Evolutionary conservation across 192 early-diverging fungal species (phyloP).

Genomic region (Chytriomyces sp.): DNA sequence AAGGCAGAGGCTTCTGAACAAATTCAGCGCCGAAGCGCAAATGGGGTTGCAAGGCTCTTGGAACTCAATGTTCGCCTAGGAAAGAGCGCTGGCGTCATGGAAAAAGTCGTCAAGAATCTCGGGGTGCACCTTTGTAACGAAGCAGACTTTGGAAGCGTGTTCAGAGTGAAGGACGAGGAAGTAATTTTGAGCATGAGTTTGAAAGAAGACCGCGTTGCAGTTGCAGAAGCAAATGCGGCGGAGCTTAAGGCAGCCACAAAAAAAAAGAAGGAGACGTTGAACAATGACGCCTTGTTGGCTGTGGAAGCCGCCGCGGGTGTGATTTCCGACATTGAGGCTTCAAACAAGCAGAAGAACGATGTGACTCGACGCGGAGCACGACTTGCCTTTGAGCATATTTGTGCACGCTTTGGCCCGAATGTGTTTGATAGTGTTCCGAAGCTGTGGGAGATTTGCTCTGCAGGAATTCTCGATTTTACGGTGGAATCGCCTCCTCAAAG

Average conservation of each 20-base stretch:
- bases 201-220: slow-evolving; percentile 26
- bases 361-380: slow-evolving; percentile 48
- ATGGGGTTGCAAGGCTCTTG: slow-evolving; percentile 54
- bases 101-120: slow-evolving; percentile 89
- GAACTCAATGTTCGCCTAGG: slow-evolving; percentile 61
- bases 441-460: slow-evolving; percentile 65
- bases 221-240: slow-evolving; percentile 23
- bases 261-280: slow-evolving; percentile 29
- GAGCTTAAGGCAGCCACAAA: slow-evolving; percentile 29
- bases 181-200: slow-evolving; percentile 31
- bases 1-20: slow-evolving; percentile 63
- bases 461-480: slow-evolving; percentile 43
- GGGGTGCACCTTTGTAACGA: slow-evolving; percentile 84
- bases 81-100: slow-evolving; percentile 55
- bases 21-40: slow-evolving; percentile 60
- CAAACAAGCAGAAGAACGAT: slow-evolving; percentile 22
- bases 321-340: slow-evolving; percentile 19
- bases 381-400: slow-evolving; percentile 58
- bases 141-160: slow-evolving; percentile 43
- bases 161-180: slow-evolving; percentile 14
- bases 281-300: slow-evolving; percentile 5
- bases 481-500: slow-evolving; percentile 5
- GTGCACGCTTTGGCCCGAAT: slow-evolving; percentile 61
- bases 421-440: slow-evolving; percentile 75
- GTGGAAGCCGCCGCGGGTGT: slow-evolving; percentile 24